These are phyloP conservation scores for Lasiodiplodia hormozganensis DNA, from an alignment of 2,329 filamentous ascomycete species.

Conservation along the genomic window DNA sequence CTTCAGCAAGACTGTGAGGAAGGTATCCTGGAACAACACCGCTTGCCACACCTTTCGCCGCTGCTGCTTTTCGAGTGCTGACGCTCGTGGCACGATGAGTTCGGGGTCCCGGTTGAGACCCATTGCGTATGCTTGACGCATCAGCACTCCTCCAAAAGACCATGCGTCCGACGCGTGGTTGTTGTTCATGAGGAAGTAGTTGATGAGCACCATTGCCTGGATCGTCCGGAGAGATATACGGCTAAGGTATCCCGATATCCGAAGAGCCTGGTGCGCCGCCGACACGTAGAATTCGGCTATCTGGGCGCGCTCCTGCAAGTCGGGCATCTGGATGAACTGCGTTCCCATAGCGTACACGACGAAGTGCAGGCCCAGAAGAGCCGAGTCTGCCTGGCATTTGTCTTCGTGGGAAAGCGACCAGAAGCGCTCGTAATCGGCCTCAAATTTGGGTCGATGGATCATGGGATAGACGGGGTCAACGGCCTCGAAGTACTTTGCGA, in stretches of 20 bases:
- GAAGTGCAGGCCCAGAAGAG: constrained; percentile 75
- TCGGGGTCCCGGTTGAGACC: constrained; percentile 81
- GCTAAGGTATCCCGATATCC: constrained; percentile 78
- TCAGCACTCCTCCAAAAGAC: constrained; percentile 79
- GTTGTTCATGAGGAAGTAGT: constrained; percentile 85
- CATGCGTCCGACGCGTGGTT: constrained; percentile 84
- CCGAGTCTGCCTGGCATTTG: constrained; percentile 68
- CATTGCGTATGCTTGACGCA: constrained; percentile 82
- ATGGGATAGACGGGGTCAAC: constrained; percentile 85
- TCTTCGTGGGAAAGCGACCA: constrained; percentile 69
- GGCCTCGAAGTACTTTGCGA: constrained; percentile 60
- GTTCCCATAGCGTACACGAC: constrained; percentile 80
- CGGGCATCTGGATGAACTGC: constrained; percentile 70
- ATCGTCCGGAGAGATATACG: constrained; percentile 75
- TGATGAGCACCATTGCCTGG: constrained; percentile 82
- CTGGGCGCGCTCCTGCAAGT: constrained; percentile 69
- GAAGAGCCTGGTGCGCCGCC: constrained; percentile 77
- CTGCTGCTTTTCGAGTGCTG: constrained; percentile 76
- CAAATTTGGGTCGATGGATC: constrained; percentile 77
- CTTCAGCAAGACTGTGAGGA: constrained; percentile 78
- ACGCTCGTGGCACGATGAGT: constrained; percentile 70
- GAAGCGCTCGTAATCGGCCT: constrained; percentile 79
- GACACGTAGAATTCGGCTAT: constrained; percentile 84
- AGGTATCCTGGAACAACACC: constrained; percentile 80
- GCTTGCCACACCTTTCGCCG: constrained; percentile 83